These are phyloP conservation scores for Xylaria sp. DNA, from an alignment of 2,329 filamentous ascomycete species.

Conservation along the genomic window DNA sequence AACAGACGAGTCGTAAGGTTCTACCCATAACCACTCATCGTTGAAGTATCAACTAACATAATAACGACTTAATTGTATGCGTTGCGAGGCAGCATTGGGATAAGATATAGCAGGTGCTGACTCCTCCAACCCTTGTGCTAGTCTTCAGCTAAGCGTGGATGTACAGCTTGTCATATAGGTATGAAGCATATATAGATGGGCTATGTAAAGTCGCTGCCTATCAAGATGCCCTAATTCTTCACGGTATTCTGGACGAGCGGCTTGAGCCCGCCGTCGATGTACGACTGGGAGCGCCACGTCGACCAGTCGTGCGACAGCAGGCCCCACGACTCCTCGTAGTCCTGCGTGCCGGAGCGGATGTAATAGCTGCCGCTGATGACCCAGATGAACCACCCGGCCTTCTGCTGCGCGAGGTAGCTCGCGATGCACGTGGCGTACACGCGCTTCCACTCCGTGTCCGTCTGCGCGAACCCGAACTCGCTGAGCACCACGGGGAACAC, in stretches of 20 bases:
- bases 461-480: conserved; percentile 66
- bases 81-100: too few species aligned
- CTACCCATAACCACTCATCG: too few species aligned
- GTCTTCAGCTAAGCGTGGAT: neutral
- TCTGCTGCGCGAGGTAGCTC: conserved; percentile 59
- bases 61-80: too few species aligned
- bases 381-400: conserved; percentile 69
- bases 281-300: conserved; percentile 58
- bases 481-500: conserved; percentile 63
- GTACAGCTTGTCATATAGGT: neutral
- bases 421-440: conserved; percentile 66
- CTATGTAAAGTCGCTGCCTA: neutral
- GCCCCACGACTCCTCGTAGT: conserved; percentile 69
- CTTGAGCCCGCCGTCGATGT: conserved; percentile 56
- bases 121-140: too few species aligned
- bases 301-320: conserved; percentile 66
- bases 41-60: too few species aligned
- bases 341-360: conserved; percentile 62
- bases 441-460: conserved; percentile 57
- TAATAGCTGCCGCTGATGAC: conserved; percentile 70
- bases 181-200: neutral
- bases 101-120: too few species aligned
- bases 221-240: conserved; percentile 22
- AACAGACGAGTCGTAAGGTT: too few species aligned
- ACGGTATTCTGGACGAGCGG: conserved; percentile 40